A percentile compares a stretch with the other conserved stretches of the same genome.
These are phyloP conservation scores for Aspergillus candidus DNA, from an alignment of 2,329 filamentous ascomycete species.

Conservation along the genomic window DNA sequence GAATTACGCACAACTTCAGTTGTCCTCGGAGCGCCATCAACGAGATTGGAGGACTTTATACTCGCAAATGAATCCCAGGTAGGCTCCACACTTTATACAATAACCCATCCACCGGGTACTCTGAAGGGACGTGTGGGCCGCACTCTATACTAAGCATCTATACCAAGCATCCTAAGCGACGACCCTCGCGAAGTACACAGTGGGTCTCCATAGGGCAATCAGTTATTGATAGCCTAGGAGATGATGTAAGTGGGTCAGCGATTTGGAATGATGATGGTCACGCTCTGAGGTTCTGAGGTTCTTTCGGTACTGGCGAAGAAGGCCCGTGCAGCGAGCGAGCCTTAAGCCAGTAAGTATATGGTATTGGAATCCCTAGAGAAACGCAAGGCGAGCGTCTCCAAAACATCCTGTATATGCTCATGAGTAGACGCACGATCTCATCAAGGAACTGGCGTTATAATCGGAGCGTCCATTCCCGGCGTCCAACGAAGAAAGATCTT, in stretches of 20 bases:
- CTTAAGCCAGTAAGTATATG: no score
- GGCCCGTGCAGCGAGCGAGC: no score
- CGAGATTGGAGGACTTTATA: background rate
- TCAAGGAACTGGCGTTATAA: no score
- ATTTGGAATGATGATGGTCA: background rate
- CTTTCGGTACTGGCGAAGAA: background rate
- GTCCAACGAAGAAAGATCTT: no score
- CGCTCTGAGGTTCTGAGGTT: background rate
- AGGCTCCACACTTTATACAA: background rate
- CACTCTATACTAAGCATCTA: no score
- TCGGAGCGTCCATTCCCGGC: no score
- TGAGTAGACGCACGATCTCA: no score
- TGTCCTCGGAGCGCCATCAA: background rate
- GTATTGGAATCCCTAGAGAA: no score
- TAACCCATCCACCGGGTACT: background rate
- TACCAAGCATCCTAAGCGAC: background rate
- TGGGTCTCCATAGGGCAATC: background rate
- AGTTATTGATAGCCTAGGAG: background rate
- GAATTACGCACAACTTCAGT: background rate
- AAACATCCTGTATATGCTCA: no score
- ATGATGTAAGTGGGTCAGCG: background rate
- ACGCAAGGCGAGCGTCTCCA: no score
- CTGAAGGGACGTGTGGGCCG: background rate
- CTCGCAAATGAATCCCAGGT: background rate
- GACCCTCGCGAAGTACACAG: background rate